Conservation (phyloP, 1,284 basidiomycete genomes). For the Ceratobasidium papillatum region DNA sequence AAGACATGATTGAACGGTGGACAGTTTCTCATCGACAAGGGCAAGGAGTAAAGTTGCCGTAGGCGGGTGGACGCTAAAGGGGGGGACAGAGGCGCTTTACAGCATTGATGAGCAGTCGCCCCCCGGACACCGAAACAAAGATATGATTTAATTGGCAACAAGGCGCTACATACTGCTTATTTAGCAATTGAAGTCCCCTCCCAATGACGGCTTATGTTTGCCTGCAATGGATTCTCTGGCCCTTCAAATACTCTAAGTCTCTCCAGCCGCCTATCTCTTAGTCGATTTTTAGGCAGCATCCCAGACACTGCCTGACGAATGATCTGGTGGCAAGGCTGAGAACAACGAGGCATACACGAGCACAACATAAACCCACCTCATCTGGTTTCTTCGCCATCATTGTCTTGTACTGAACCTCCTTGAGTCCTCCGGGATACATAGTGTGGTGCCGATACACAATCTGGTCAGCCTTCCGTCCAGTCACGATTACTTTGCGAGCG, state of each 20-base stretch:
- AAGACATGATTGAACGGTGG: not conserved
- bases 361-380: constrained; percentile 69
- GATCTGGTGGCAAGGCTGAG: constrained; percentile 64
- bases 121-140: too few relatives aligned
- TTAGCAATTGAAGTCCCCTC: too few relatives aligned
- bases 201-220: constrained; percentile 49
- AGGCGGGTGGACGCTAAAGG: too few relatives aligned
- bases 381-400: constrained; percentile 90
- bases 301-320: constrained; percentile 94
- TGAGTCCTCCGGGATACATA: constrained; percentile 93
- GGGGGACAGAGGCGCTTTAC: too few relatives aligned
- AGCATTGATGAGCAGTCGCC: too few relatives aligned
- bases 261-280: constrained; percentile 84
- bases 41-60: too few relatives aligned
- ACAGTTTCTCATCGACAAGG: not conserved
- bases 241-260: constrained; percentile 87
- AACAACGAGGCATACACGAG: constrained; percentile 3
- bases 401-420: constrained; percentile 83
- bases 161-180: too few relatives aligned
- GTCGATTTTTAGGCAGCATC: constrained; percentile 96
- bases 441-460: constrained; percentile 90
- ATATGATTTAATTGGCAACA: too few relatives aligned
- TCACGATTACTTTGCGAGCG: constrained; percentile 83
- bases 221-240: constrained; percentile 53
- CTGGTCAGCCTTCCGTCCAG: constrained; percentile 90